Conservation (phyloP, 1,284 basidiomycete species). For the Melampsora larici-populina region DNA sequence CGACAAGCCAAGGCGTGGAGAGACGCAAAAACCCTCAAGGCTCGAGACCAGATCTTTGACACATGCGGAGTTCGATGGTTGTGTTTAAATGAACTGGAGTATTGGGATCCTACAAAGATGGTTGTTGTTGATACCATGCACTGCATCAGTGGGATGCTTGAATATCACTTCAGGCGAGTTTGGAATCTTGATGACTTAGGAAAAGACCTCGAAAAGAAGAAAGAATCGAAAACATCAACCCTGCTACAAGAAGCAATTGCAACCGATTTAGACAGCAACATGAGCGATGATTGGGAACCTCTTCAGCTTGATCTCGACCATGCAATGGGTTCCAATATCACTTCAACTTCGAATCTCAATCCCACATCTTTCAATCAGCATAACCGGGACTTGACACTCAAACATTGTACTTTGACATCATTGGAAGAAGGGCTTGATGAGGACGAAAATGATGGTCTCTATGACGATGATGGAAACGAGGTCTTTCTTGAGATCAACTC, state of each 20-base stretch:
- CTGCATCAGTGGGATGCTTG: slow-evolving; percentile 11
- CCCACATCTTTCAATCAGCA: no score
- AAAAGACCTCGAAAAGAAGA: neutral
- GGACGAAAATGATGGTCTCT: neutral
- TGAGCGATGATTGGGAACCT: no score
- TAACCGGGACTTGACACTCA: no score
- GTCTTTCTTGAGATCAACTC: slow-evolving; percentile 3
- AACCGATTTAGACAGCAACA: no score
- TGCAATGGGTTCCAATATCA: no score
- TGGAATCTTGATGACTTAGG: slow-evolving; percentile 3
- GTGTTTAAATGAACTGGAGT: slow-evolving; percentile 14
- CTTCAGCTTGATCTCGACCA: no score
- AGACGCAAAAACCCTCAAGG: neutral
- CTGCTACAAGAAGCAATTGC: neutral
- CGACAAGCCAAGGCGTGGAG: slow-evolving; percentile 12
- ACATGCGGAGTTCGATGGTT: slow-evolving; percentile 15
- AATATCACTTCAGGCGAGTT: slow-evolving; percentile 8
- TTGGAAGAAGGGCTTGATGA: neutral
- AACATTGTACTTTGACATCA: no score
- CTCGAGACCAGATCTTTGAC: neutral
- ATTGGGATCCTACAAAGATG: no score
- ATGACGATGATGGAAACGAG: slow-evolving; percentile 1
- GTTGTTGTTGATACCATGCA: slow-evolving; percentile 26
- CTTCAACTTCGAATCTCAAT: no score
- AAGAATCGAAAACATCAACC: neutral